These are phyloP conservation scores for Colletotrichum sidae DNA, from an alignment of 2,329 filamentous ascomycete species.

Conservation along the genomic window DNA sequence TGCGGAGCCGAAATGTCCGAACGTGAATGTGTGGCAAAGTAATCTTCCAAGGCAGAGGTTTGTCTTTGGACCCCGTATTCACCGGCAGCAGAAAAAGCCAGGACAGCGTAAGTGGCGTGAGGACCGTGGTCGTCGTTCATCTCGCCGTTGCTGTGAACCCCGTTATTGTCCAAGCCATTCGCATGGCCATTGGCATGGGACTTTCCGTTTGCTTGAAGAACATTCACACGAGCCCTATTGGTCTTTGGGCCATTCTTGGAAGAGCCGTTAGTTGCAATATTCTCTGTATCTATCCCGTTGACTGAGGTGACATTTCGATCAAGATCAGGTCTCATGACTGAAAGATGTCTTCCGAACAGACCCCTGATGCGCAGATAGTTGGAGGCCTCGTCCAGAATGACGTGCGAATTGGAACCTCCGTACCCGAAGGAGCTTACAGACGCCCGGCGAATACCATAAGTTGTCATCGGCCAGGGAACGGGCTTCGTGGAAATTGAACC, in stretches of 20 bases:
- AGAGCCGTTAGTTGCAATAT: not conserved
- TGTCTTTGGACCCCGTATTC: conserved; percentile 1
- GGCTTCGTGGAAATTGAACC: conserved; percentile 53
- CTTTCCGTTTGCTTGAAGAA: not conserved
- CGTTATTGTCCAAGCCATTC: not conserved
- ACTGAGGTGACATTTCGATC: not conserved
- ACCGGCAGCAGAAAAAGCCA: conserved; percentile 1
- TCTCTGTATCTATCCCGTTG: not conserved
- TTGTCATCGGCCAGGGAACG: conserved; percentile 55
- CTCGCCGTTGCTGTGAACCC: not conserved
- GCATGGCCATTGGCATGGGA: not conserved
- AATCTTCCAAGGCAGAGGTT: not conserved
- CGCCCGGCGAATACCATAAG: conserved; percentile 56
- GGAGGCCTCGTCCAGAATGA: conserved; percentile 52
- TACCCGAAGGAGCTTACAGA: conserved; percentile 70
- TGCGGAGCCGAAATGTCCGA: not conserved
- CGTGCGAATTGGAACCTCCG: conserved; percentile 67
- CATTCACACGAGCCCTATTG: not conserved
- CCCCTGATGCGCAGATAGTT: conserved; percentile 7
- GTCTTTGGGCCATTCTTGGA: not conserved
- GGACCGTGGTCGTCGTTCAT: not conserved
- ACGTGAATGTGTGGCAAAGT: not conserved
- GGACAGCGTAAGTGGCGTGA: conserved; percentile 1
- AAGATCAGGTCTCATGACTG: conserved; percentile 44
- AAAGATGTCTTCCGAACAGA: conserved; percentile 42